Evolutionary conservation across 2,329 filamentous ascomycete genomes (phyloP).

Genomic region (Pseudomassariella vexata): DNA sequence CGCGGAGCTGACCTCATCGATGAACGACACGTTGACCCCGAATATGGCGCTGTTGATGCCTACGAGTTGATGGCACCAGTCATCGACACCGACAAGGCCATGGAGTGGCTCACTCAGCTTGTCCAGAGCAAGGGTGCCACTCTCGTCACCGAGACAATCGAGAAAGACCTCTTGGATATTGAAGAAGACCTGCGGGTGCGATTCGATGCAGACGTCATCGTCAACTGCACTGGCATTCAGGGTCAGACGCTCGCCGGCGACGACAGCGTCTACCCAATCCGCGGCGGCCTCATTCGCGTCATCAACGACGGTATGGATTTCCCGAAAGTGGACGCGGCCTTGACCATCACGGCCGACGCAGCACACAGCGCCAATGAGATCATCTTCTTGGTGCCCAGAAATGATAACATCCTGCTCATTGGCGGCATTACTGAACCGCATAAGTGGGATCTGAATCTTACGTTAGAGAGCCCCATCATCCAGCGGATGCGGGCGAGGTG

Average conservation of each 20-base stretch:
- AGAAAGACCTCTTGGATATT: slow-evolving; percentile 26
- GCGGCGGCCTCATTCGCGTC: slow-evolving; percentile 36
- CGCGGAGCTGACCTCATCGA: slow-evolving; percentile 27
- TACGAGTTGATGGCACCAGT: slow-evolving; percentile 38
- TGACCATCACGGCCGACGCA: slow-evolving; percentile 34
- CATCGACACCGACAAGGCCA: slow-evolving; percentile 39
- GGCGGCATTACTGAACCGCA: slow-evolving; percentile 31
- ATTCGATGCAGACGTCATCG: slow-evolving; percentile 33
- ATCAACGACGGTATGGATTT: slow-evolving; percentile 38
- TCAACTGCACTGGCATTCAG: slow-evolving; percentile 36
- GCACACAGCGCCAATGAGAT: slow-evolving; percentile 29
- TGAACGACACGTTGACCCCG: slow-evolving; percentile 25
- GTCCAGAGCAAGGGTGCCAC: slow-evolving; percentile 33
- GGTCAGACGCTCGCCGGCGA: slow-evolving; percentile 30
- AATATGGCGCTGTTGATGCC: slow-evolving; percentile 32
- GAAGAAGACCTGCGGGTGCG: slow-evolving; percentile 25
- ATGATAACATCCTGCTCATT: slow-evolving; percentile 36
- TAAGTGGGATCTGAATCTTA: slow-evolving; percentile 30
- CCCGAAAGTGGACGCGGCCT: slow-evolving; percentile 31
- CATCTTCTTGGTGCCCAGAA: slow-evolving; percentile 36
- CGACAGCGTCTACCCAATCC: slow-evolving; percentile 32
- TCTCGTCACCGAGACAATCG: slow-evolving; percentile 30
- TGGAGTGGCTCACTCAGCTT: slow-evolving; percentile 34
- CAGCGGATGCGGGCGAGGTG: slow-evolving; percentile 35
- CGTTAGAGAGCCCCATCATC: slow-evolving; percentile 31